These are phyloP conservation scores for Blechomonas ayalai DNA, from an alignment of 208 protist species.

Conservation along the genomic window DNA sequence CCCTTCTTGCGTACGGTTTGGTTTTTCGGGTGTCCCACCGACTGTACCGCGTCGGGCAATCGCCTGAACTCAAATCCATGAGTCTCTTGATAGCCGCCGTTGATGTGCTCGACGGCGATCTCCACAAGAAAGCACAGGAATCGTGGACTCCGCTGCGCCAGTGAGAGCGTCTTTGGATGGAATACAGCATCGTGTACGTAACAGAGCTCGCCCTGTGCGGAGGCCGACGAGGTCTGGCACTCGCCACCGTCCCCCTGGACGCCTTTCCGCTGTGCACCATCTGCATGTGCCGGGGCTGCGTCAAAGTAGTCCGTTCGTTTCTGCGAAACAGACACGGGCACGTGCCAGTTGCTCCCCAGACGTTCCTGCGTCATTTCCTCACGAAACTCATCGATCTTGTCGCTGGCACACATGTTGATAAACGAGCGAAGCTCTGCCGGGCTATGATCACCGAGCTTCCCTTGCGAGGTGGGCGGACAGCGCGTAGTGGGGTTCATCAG, in stretches of 20 bases:
- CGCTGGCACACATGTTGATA: slow-evolving; percentile 75
- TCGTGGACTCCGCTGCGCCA: slow-evolving; percentile 60
- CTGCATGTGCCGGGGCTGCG: not conserved
- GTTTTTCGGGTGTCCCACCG: slow-evolving; percentile 73
- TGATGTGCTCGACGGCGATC: slow-evolving; percentile 91
- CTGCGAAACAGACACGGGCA: slow-evolving; percentile 76
- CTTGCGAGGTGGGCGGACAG: not conserved
- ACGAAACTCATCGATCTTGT: slow-evolving; percentile 69
- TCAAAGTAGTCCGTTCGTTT: slow-evolving; percentile 55
- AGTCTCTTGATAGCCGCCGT: slow-evolving; percentile 68
- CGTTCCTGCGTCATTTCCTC: slow-evolving; percentile 63
- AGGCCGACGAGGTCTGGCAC: not conserved
- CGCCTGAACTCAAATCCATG: slow-evolving; percentile 72
- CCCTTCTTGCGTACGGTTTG: slow-evolving; percentile 62
- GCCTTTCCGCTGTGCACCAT: not conserved
- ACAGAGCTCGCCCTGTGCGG: slow-evolving; percentile 16
- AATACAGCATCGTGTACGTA: slow-evolving; percentile 86
- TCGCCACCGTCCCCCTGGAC: not conserved
- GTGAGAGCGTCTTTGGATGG: slow-evolving; percentile 61
- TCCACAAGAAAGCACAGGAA: slow-evolving; percentile 89
- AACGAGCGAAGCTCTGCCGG: slow-evolving; percentile 19
- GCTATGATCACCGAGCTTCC: slow-evolving; percentile 5
- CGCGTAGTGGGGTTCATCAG: slow-evolving; percentile 56
- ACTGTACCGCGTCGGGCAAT: slow-evolving; percentile 31
- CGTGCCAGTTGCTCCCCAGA: slow-evolving; percentile 78